Evolutionary conservation across 2,329 filamentous ascomycete genomes (phyloP).

Genomic region (Diaporthe sp.): DNA sequence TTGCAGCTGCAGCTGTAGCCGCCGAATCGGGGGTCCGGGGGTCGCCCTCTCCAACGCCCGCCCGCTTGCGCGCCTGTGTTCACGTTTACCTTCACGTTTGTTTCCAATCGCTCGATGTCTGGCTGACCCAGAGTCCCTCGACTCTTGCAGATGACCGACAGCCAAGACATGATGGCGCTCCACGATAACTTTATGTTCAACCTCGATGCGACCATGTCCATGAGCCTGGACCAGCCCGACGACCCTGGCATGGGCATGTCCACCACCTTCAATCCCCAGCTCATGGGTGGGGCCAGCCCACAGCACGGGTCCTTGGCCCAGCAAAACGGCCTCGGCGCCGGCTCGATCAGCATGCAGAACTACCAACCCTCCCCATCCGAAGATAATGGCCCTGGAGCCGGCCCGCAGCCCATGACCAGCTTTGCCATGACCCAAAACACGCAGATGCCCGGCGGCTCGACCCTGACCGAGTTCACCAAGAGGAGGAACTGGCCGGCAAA

Average conservation of each 20-base stretch:
- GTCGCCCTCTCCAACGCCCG: conserved; percentile 16
- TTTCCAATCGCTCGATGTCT: conserved; percentile 7
- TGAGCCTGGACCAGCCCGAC: conserved; percentile 58
- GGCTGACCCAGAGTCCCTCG: conserved; percentile 26
- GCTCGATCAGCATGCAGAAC: conserved; percentile 39
- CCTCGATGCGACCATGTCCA: conserved; percentile 55
- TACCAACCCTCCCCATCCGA: conserved; percentile 43
- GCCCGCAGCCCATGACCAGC: conserved; percentile 57
- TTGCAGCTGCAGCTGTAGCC: conserved; percentile 17
- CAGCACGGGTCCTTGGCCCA: conserved; percentile 40
- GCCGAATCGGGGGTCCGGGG: not conserved
- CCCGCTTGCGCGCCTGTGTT: not conserved
- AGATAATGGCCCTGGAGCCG: conserved; percentile 56
- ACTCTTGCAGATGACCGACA: conserved; percentile 47
- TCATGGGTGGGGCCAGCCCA: conserved; percentile 38
- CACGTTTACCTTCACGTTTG: not conserved
- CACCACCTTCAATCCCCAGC: conserved; percentile 48
- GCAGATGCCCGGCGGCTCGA: conserved; percentile 55
- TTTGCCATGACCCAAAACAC: conserved; percentile 47
- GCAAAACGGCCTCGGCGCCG: conserved; percentile 38
- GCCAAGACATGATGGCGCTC: conserved; percentile 59
- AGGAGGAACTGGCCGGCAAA: conserved; percentile 86
- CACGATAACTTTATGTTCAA: conserved; percentile 59
- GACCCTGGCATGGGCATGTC: conserved; percentile 45
- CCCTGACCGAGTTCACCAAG: conserved; percentile 72